Percentiles rank a stretch among this genome's conserved stretches.
phyloP scores from a whole-genome alignment of 768 basidiomycete species.

The Trametes maxima region DNA sequence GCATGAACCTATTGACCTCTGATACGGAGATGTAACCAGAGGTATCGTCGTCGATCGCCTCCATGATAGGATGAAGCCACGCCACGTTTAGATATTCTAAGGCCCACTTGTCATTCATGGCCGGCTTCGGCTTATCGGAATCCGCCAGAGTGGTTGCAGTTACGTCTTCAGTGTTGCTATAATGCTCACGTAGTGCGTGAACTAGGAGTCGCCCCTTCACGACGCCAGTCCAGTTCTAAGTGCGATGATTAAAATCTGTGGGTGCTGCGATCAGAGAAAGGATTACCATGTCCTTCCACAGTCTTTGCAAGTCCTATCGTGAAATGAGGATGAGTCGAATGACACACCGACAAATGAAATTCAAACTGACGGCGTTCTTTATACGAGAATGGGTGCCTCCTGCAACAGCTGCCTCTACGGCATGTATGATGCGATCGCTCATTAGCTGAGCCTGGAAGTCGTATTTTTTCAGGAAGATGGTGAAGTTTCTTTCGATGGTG shows the following conservation, averaged over 20 bases:
- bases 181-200: constrained; percentile 42
- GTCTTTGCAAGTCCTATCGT: constrained; percentile 44
- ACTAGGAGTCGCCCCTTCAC: constrained; percentile 55
- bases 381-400: constrained; percentile 4
- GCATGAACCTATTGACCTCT: constrained; percentile 38
- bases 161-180: constrained; percentile 28
- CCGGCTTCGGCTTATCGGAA: neutral
- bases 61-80: constrained; percentile 36
- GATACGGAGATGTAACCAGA: constrained; percentile 38
- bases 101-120: constrained; percentile 36
- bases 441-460: neutral
- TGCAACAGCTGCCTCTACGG: neutral
- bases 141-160: neutral
- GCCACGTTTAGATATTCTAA: constrained; percentile 35
- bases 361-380: constrained; percentile 2
- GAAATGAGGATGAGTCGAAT: neutral
- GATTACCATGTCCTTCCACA: constrained; percentile 58
- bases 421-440: constrained; percentile 1
- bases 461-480: constrained; percentile 9
- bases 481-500: neutral
- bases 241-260: neutral
- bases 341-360: neutral
- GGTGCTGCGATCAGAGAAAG: neutral
- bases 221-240: constrained; percentile 52
- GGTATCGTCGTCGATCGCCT: constrained; percentile 44